Base-by-base conservation (phyloP, 495 filamentous ascomycete species). In the Achaetomiella virescens region DNA sequence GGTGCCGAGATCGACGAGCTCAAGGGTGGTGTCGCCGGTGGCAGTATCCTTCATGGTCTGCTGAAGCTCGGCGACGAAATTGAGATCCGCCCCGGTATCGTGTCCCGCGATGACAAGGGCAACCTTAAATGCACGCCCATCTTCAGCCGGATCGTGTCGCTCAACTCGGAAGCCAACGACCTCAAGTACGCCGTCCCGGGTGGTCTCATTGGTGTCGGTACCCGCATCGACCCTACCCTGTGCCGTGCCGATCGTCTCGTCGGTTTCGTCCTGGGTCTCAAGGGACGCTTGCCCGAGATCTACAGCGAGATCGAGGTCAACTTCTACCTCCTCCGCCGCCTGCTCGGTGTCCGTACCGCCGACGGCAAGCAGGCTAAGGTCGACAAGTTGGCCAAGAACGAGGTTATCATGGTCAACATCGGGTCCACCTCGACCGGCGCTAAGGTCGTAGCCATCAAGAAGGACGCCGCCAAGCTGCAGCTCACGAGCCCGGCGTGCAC, bases 311-410 rank as follows among this genome's bases (percentile, higher is more conserved):
- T 97, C 42, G 93, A 98, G 74, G 91, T 98, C 72, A 97, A 97
- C 81, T 98, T 96, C 82, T 97, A 97, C 81, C 78, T 98, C 56
- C 83, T 98, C 31, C 87, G 92, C 58, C 83, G 93, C 59, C 81
- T 98, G 42, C 81, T 98, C 51, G 93, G 93, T 84, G 95, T 98
- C 56, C 91, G 95, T 76, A 95, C 92, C 24, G 90, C 95, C 52
- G 93, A 98, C 63, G 93, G 93, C 65, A 98, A 97, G 81, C 95
- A 97, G 74, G 91, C 90, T 58, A 98, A 97, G 86, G 93, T 98
- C 56, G 90, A 88, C 54, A 98, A 98, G 77, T 79, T 98, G 41
- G 76, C 90, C 40, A 97, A 97, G 85, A 95, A 95, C 69, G 93
- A 98, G 72, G 90, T 97, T 63, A 87, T 92, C 65, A 97, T 98